A percentile compares a stretch with the other conserved stretches of the same genome.
Conservation (phyloP, 2,329 filamentous ascomycete species). For the Lachnellula subtilissima region DNA sequence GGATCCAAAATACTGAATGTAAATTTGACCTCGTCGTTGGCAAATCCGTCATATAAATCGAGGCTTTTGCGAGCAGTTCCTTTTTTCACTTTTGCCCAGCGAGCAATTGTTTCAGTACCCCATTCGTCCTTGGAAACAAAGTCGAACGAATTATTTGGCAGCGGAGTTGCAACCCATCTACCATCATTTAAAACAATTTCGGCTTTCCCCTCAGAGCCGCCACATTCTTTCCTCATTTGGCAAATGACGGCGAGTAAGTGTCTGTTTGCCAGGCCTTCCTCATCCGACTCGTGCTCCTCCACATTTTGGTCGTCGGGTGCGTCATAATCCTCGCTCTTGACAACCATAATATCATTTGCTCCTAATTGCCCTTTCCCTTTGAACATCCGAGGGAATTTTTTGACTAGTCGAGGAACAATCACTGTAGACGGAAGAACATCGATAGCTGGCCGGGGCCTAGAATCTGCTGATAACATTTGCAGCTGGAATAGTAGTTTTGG, state of each 20-base stretch:
- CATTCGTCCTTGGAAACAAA: conserved; percentile 52
- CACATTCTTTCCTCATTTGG: conserved; percentile 50
- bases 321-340: conserved; percentile 65
- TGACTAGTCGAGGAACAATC: conserved; percentile 53
- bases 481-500: conserved; percentile 68
- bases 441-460: conserved; percentile 61
- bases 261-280: conserved; percentile 44
- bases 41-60: conserved; percentile 23
- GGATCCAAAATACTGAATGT: conserved; percentile 75
- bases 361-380: conserved; percentile 59
- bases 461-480: conserved; percentile 57
- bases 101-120: conserved; percentile 55
- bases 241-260: conserved; percentile 67
- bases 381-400: conserved; percentile 60
- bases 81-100: conserved; percentile 58
- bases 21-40: conserved; percentile 50
- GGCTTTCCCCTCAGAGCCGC: conserved; percentile 34
- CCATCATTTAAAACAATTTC: conserved; percentile 66
- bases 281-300: conserved; percentile 47
- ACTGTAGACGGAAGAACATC: conserved; percentile 70
- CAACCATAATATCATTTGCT: conserved; percentile 64
- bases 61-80: conserved; percentile 31
- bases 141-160: conserved; percentile 57
- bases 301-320: conserved; percentile 47
- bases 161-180: conserved; percentile 51